A percentile compares a stretch with the other conserved stretches of the same genome.
Conservation (phyloP, 805 yeast species). For the Teunomyces atbi region DNA sequence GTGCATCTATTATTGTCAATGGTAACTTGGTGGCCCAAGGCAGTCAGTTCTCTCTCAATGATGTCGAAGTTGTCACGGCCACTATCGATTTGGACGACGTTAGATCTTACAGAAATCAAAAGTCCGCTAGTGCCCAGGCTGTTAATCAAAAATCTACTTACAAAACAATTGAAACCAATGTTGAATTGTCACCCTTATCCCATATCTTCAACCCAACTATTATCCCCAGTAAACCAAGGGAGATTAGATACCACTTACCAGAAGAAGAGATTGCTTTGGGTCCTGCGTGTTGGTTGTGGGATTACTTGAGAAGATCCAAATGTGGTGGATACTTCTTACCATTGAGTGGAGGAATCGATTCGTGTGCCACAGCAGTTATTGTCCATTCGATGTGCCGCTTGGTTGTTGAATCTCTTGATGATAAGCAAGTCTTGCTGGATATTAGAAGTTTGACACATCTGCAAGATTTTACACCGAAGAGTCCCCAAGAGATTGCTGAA, state of each 20-base stretch:
- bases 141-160: slow-evolving; percentile 43
- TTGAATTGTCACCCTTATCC: slow-evolving; percentile 63
- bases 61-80: slow-evolving; percentile 94
- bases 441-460: slow-evolving; percentile 64
- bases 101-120: slow-evolving; percentile 70
- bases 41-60: slow-evolving; percentile 81
- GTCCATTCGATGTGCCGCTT: slow-evolving; percentile 92
- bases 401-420: slow-evolving; percentile 64
- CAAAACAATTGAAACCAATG: slow-evolving; percentile 58
- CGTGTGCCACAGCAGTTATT: slow-evolving; percentile 95
- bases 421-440: slow-evolving; percentile 79
- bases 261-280: slow-evolving; percentile 97
- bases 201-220: slow-evolving; percentile 60
- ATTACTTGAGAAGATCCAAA: slow-evolving; percentile 84
- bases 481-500: slow-evolving; percentile 73
- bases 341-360: slow-evolving; percentile 94
- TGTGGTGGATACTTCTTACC: slow-evolving; percentile 94
- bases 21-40: slow-evolving; percentile 94
- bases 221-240: slow-evolving; percentile 52
- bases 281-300: slow-evolving; percentile 99
- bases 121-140: slow-evolving; percentile 77
- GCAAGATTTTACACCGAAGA: slow-evolving; percentile 62
- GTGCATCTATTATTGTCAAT: slow-evolving; percentile 90
- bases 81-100: slow-evolving; percentile 93
- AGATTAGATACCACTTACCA: slow-evolving; percentile 68